Conservation (phyloP, 345 rosid genomes). For the Psidium friedrichsthalianum region DNA sequence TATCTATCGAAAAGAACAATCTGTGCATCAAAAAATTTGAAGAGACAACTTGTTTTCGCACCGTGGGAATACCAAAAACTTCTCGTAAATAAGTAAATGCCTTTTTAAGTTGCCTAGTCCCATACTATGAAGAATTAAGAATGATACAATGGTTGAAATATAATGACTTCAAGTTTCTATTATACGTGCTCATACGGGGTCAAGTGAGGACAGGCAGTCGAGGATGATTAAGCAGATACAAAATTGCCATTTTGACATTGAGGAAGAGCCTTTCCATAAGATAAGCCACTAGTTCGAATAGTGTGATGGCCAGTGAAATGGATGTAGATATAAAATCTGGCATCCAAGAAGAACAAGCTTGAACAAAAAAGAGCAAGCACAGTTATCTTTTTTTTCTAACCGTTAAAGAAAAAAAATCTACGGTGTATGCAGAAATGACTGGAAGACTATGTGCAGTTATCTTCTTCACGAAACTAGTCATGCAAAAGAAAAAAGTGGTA, state of each 20-base stretch:
- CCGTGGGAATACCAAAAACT: not conserved
- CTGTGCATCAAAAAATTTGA: not conserved
- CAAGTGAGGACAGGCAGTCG: not conserved
- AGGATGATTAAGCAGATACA: not conserved
- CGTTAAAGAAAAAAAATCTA: too few species aligned
- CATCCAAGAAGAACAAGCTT: not conserved
- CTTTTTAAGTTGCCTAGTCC: not conserved
- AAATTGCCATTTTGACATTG: not conserved
- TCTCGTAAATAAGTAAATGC: not conserved
- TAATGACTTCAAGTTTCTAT: not conserved
- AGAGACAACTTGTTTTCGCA: not conserved
- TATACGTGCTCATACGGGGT: not conserved
- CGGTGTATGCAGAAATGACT: not conserved
- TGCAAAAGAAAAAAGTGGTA: not conserved
- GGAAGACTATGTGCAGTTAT: not conserved
- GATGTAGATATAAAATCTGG: not conserved
- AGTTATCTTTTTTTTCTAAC: not conserved
- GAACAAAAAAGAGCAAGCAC: not conserved
- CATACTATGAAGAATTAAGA: not conserved
- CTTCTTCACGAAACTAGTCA: not conserved
- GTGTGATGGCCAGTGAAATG: not conserved
- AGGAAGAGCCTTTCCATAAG: not conserved
- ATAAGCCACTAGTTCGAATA: not conserved
- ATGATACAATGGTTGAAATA: not conserved
- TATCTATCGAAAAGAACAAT: not conserved